These are phyloP conservation scores for Neurospora sp. DNA, from an alignment of 495 filamentous ascomycete species.

Conservation along the genomic window DNA sequence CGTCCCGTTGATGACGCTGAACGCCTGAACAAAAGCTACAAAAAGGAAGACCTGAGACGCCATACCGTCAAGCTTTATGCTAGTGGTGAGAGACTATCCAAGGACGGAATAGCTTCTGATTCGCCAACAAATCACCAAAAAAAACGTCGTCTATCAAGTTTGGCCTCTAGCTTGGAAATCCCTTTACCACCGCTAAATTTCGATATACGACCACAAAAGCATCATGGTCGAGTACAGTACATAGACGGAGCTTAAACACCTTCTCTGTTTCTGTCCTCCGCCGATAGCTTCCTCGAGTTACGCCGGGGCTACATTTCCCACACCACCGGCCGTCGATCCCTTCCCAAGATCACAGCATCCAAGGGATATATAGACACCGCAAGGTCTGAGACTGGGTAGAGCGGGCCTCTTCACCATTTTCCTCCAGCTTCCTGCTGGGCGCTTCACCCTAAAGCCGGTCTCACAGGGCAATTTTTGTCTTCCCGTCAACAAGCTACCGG, in stretches of 20 bases:
- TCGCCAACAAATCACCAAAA: background rate
- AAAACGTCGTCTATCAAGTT: background rate
- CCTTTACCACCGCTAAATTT: background rate
- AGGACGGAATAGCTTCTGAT: background rate
- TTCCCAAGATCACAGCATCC: background rate
- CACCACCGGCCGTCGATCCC: background rate
- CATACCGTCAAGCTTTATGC: background rate
- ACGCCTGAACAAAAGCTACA: background rate
- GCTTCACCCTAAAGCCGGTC: background rate
- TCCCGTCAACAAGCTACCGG: background rate
- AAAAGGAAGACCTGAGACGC: background rate
- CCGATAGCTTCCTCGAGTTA: background rate
- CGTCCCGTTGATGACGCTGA: background rate
- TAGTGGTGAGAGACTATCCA: background rate
- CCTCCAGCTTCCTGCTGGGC: background rate
- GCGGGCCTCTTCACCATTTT: background rate
- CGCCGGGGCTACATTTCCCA: background rate
- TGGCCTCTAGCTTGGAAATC: background rate
- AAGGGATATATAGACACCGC: background rate
- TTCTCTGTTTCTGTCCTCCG: background rate
- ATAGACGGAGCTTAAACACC: background rate
- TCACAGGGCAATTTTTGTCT: background rate
- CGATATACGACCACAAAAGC: background rate
- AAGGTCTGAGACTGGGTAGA: background rate
- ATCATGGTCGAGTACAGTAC: background rate